Conservation (phyloP, 176 grass and related monocot genomes). For the Paspalum notatum region DNA sequence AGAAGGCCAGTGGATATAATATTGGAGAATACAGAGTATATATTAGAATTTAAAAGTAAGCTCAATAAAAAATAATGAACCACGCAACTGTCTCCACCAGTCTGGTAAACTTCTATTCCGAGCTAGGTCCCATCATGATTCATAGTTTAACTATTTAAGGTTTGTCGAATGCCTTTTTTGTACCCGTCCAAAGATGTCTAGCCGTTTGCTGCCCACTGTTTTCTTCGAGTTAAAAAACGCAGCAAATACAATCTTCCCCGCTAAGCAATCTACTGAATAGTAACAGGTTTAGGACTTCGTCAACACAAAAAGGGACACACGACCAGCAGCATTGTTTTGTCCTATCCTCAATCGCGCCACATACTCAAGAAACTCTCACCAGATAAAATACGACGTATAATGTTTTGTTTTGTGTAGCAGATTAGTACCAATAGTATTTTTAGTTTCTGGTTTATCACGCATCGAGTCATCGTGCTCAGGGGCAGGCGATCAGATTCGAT, state of each 20-base stretch:
- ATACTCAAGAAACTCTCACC: not conserved
- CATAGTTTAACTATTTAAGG: not conserved
- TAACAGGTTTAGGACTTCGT: not conserved
- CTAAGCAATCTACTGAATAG: constrained; percentile 5
- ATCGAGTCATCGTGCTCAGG: not conserved
- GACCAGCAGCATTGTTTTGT: not conserved
- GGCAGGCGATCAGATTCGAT: not conserved
- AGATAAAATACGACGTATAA: not conserved
- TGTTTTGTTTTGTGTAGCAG: too few species aligned
- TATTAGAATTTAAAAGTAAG: too few species aligned
- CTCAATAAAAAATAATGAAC: not conserved
- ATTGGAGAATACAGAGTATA: too few species aligned
- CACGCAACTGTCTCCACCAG: not conserved
- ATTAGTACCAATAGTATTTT: not conserved
- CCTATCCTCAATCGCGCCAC: not conserved
- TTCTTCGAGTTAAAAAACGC: not conserved
- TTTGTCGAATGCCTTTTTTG: not conserved
- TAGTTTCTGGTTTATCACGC: too few species aligned
- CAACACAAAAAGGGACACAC: not conserved
- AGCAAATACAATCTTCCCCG: not conserved
- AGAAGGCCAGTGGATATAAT: not conserved
- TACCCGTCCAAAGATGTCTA: too few species aligned
- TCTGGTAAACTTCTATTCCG: not conserved
- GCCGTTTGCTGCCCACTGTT: not conserved
- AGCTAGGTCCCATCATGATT: too few species aligned